Evolutionary conservation across 345 rosid species (phyloP).

Genomic region (Firmiana major): DNA sequence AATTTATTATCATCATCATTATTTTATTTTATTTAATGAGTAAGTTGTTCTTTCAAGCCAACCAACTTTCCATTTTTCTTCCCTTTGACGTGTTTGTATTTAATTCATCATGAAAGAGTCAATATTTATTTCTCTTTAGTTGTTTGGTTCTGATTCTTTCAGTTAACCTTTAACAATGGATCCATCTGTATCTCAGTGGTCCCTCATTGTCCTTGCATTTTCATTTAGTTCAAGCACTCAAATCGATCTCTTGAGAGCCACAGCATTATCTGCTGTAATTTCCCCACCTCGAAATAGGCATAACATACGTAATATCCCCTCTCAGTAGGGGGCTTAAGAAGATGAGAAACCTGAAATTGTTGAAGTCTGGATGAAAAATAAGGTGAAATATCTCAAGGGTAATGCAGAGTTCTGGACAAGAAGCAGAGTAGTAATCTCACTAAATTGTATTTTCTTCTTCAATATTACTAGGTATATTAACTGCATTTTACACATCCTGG

Average conservation of each 20-base stretch:
- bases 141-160: not conserved
- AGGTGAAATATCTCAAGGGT: no score
- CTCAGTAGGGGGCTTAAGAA: not conserved
- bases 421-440: not conserved
- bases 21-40: not conserved
- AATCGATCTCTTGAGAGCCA: not conserved
- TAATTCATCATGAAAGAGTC: not conserved
- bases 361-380: no score
- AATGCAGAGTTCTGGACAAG: not conserved
- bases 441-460: slow-evolving; percentile 3
- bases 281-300: not conserved
- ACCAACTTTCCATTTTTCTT: not conserved
- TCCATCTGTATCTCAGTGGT: not conserved
- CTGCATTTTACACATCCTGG: not conserved
- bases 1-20: no score
- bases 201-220: not conserved
- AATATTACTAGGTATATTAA: not conserved
- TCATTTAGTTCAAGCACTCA: not conserved
- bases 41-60: not conserved
- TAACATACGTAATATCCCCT: not conserved
- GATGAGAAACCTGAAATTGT: not conserved
- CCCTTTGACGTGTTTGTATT: not conserved
- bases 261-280: not conserved
- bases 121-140: not conserved
- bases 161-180: not conserved